Percentiles rank a stretch among this genome's conserved stretches.
These are phyloP conservation scores for Ceratocystis alfenasii DNA, from an alignment of 2,329 filamentous ascomycete genomes.

Conservation along the genomic window DNA sequence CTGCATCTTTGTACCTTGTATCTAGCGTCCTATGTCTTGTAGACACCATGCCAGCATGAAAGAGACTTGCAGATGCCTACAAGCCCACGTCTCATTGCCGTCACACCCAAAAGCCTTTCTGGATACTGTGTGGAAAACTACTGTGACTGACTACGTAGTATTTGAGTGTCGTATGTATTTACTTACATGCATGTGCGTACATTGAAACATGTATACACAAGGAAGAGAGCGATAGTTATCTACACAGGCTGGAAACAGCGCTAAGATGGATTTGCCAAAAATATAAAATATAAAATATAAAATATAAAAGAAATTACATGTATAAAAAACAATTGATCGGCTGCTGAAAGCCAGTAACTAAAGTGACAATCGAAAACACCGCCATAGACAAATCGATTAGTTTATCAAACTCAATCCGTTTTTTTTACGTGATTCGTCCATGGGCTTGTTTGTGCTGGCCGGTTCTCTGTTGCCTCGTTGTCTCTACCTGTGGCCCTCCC, in stretches of 20 bases:
- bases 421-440: background rate
- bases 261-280: background rate
- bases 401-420: too few relatives aligned
- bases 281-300: background rate
- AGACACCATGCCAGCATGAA: conserved; percentile 2
- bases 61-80: background rate
- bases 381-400: too few relatives aligned
- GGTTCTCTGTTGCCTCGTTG: too few relatives aligned
- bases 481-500: too few relatives aligned
- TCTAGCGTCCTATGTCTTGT: background rate
- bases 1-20: too few relatives aligned
- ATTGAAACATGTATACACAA: background rate
- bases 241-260: background rate
- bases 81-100: background rate
- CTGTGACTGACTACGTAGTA: background rate
- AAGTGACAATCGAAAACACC: too few relatives aligned
- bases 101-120: background rate
- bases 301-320: background rate
- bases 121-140: background rate
- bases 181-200: background rate
- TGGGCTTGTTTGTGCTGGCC: too few relatives aligned
- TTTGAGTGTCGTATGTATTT: background rate
- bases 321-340: background rate
- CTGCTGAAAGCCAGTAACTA: background rate
- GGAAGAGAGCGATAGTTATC: background rate